phyloP scores from a whole-genome alignment of 2,329 filamentous ascomycete species.

The Botryotinia globosa region DNA sequence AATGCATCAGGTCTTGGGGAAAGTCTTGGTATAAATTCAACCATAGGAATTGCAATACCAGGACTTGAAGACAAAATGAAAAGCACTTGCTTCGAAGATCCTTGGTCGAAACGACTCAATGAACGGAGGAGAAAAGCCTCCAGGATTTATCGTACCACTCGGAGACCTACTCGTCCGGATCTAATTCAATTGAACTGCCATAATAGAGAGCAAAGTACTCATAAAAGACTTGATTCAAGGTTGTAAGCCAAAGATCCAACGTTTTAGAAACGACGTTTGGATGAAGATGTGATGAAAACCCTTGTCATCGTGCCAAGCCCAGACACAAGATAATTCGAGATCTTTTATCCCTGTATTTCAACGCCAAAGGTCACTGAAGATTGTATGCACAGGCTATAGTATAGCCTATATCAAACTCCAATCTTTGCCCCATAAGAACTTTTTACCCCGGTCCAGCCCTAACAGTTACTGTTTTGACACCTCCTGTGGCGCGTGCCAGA shows the following conservation, averaged over 20 bases:
- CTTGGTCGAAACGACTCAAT: conserved; percentile 34
- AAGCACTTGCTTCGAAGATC: conserved; percentile 29
- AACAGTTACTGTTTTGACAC: conserved; percentile 16
- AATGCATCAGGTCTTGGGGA: conserved; percentile 8
- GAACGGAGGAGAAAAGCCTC: conserved; percentile 19
- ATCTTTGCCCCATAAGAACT: neutral
- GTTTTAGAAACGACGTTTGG: conserved; percentile 13
- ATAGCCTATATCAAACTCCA: neutral
- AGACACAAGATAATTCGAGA: neutral
- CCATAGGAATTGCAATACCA: conserved; percentile 41
- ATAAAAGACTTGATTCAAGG: neutral
- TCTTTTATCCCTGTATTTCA: neutral
- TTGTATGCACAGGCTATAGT: neutral
- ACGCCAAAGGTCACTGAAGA: neutral
- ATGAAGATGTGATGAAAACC: conserved; percentile 18
- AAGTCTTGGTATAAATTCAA: conserved; percentile 46
- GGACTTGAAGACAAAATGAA: conserved; percentile 20
- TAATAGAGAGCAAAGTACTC: conserved; percentile 16
- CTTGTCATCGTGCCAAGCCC: neutral
- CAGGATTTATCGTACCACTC: conserved; percentile 22
- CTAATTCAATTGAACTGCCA: conserved; percentile 4
- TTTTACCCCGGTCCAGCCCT: conserved; percentile 4
- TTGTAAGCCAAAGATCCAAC: neutral
- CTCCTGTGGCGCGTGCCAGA: conserved; percentile 28
- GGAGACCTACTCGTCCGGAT: conserved; percentile 34